Base-by-base conservation (phyloP, 345 rosid genomes). In the Eucalyptus victrix region DNA sequence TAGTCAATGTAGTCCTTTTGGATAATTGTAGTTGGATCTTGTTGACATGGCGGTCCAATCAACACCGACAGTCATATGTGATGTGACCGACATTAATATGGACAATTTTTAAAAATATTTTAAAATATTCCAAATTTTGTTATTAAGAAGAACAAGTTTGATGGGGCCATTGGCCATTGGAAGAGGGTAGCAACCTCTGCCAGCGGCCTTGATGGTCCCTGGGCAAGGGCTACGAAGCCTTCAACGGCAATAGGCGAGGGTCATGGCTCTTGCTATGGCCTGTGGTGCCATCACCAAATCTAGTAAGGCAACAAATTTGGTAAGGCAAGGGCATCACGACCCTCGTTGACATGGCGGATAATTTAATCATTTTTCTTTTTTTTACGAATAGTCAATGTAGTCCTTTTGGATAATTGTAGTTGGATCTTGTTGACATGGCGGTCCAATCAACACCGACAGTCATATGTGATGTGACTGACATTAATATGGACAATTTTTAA, bases 121-220 rank as follows among this genome's bases (percentile, higher is more conserved):
- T 4, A 23, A 56, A 56, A 23, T 2, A 2, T 56, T 56, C 12
- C 6, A 0, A 56, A 21, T 21, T 23, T 23, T 56, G 1, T 21
- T 56, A 23, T 56, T 56, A 9, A 56, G 19, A 19, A 18, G 9
- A 21, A 56, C 28, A 56, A 56, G 62, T 56, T 24, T 3, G 5
- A 56, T 56, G 62, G 62, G 62, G 30, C 28, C 1, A 6, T 0
- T 56, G 0, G 13, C 30, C 30, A 56, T 5, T 24, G 1, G 30
- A 23, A 23, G 21, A 56, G 12, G 62, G 62, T 56, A 4, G 62
- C 62, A 56, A 56, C 30, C 62, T 24, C 3, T 23, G 2, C 28
- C 3, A 1, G 6, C 0, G 1, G 24, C 62, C 30, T 56, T 0
- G 9, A 56, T 24, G 62, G 30, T 56, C 62, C 6, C 1, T 56